Percentiles rank a stretch among this genome's conserved stretches.
phyloP scores from a whole-genome alignment of 2,329 filamentous ascomycete genomes.

The Pyricularia grisea region DNA sequence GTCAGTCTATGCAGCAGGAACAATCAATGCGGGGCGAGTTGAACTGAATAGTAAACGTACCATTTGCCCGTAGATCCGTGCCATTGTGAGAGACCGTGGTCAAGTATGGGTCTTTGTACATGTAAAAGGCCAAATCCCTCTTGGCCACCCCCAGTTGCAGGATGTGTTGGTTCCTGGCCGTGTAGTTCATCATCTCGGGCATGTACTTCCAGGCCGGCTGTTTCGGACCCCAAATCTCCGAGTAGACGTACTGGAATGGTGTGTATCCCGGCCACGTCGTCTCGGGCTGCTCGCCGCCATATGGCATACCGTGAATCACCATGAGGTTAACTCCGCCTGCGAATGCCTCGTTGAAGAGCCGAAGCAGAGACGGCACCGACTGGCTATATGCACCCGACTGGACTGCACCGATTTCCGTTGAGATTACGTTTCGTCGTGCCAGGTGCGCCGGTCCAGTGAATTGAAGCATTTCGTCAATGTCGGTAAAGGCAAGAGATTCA shows the following conservation, averaged over 20 bases:
- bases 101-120: slow-evolving; percentile 12
- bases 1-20: background rate
- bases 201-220: slow-evolving; percentile 32
- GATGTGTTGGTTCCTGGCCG: slow-evolving; percentile 26
- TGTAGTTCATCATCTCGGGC: slow-evolving; percentile 24
- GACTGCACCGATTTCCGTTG: slow-evolving; percentile 25
- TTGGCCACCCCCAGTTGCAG: slow-evolving; percentile 27
- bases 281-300: slow-evolving; percentile 28
- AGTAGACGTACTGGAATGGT: slow-evolving; percentile 30
- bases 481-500: slow-evolving; percentile 26
- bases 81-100: slow-evolving; percentile 2
- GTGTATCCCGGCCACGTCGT: slow-evolving; percentile 40
- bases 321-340: slow-evolving; percentile 31
- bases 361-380: slow-evolving; percentile 19
- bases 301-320: slow-evolving; percentile 33
- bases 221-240: slow-evolving; percentile 26
- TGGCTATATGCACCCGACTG: slow-evolving; percentile 14
- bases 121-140: slow-evolving; percentile 30
- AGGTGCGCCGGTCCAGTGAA: slow-evolving; percentile 28
- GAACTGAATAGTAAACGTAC: background rate
- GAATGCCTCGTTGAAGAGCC: slow-evolving; percentile 25
- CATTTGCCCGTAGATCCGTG: slow-evolving; percentile 7
- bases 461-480: slow-evolving; percentile 29
- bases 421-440: slow-evolving; percentile 26
- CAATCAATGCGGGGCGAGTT: no score